Evolutionary conservation across 352 stramenopile genomes (phyloP).

Genomic region (Phytopythium boreale): DNA sequence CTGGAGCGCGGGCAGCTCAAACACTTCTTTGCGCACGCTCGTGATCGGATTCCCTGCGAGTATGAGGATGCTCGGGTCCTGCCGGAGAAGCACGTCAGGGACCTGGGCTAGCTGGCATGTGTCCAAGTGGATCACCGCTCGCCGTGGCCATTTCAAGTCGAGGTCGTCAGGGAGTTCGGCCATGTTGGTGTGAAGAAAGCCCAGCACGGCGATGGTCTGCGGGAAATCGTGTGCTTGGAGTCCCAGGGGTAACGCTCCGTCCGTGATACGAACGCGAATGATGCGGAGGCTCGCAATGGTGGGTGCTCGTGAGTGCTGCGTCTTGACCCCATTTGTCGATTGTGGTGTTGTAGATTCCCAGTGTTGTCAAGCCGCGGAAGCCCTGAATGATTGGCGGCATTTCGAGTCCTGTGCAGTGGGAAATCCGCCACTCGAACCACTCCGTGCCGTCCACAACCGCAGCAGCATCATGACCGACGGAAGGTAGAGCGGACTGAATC

Average conservation of each 20-base stretch:
- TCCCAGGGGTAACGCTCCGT: constrained; percentile 8
- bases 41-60: background rate
- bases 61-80: background rate
- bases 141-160: constrained; percentile 4
- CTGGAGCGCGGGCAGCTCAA: background rate
- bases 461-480: constrained; percentile 14
- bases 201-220: background rate
- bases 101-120: background rate
- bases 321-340: constrained; percentile 11
- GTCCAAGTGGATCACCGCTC: constrained; percentile 2
- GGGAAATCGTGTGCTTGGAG: constrained; percentile 7
- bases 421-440: too few species aligned
- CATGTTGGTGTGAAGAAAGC: constrained; percentile 6
- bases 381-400: constrained; percentile 14
- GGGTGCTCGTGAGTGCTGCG: constrained; percentile 11
- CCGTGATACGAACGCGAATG: constrained; percentile 17
- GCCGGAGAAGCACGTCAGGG: background rate
- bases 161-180: constrained; percentile 4
- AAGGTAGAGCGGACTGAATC: constrained; percentile 15
- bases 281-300: constrained; percentile 21
- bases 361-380: constrained; percentile 14
- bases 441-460: too few species aligned
- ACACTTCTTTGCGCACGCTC: background rate
- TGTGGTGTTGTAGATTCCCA: constrained; percentile 30
- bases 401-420: constrained; percentile 25